Percentiles rank a stretch among this genome's conserved stretches.
phyloP scores from a whole-genome alignment of 2,329 filamentous ascomycete genomes.

The Orbilia brochopaga region DNA sequence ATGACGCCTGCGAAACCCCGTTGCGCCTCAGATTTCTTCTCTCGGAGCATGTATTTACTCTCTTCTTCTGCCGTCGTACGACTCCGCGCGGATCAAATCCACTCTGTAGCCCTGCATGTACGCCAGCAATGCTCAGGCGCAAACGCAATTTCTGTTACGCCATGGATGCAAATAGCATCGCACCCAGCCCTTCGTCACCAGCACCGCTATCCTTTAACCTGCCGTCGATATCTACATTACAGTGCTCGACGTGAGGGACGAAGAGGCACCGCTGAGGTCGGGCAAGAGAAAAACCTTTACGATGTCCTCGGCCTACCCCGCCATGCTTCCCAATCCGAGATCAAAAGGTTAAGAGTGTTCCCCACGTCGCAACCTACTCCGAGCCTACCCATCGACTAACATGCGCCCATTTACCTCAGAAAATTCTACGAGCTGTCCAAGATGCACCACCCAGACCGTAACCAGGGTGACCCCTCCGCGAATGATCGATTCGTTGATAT shows the following conservation, averaged over 20 bases:
- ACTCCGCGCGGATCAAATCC: background rate
- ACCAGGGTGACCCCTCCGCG: slow-evolving; percentile 75
- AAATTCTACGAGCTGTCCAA: slow-evolving; percentile 89
- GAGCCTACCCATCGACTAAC: background rate
- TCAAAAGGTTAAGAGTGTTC: slow-evolving; percentile 41
- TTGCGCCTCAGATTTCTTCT: background rate
- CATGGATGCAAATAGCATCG: too few relatives aligned
- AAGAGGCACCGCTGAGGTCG: background rate
- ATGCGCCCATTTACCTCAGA: slow-evolving; percentile 3
- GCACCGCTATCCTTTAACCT: background rate
- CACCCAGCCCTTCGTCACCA: too few relatives aligned
- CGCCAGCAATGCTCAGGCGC: too few relatives aligned
- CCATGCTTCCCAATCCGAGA: slow-evolving; percentile 19
- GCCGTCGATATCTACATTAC: slow-evolving; percentile 2
- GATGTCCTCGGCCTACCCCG: slow-evolving; percentile 23
- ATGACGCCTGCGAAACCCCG: background rate
- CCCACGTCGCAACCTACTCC: too few relatives aligned
- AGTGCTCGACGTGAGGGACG: background rate
- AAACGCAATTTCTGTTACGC: too few relatives aligned
- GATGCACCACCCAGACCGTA: slow-evolving; percentile 87
- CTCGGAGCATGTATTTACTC: background rate
- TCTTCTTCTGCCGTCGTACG: background rate
- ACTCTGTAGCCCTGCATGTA: background rate
- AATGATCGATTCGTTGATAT: slow-evolving; percentile 79
- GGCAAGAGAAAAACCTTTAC: slow-evolving; percentile 14